Percentiles rank a stretch among this genome's conserved stretches.
These are phyloP conservation scores for Geotrichum fermentans DNA, from an alignment of 1,139 yeast species.

Conservation along the genomic window DNA sequence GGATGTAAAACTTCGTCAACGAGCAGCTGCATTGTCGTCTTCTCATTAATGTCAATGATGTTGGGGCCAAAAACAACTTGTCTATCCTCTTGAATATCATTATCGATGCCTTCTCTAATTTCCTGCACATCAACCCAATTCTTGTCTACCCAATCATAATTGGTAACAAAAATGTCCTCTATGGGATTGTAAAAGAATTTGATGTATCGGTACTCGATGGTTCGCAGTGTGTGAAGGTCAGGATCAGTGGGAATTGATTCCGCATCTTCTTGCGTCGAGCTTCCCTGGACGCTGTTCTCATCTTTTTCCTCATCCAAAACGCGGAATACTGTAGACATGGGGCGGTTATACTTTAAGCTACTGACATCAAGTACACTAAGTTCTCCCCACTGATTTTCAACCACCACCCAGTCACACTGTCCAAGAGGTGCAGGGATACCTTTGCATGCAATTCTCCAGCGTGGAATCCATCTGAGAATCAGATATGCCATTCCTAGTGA, in stretches of 20 bases:
- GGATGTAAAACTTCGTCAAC: conserved; percentile 91
- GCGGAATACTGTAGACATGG: conserved; percentile 63
- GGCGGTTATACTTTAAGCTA: conserved; percentile 60
- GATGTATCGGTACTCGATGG: conserved; percentile 77
- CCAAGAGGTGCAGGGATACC: conserved; percentile 70
- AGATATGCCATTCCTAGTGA: conserved; percentile 73
- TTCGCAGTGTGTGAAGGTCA: conserved; percentile 59
- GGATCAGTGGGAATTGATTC: conserved; percentile 49
- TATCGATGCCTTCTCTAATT: conserved; percentile 67
- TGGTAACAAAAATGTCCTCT: conserved; percentile 79
- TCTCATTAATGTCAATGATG: conserved; percentile 70
- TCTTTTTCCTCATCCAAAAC: conserved; percentile 27
- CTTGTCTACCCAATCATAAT: conserved; percentile 79
- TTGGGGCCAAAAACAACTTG: conserved; percentile 71
- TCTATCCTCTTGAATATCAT: conserved; percentile 64
- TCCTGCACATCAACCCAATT: conserved; percentile 59
- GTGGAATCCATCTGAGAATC: conserved; percentile 79
- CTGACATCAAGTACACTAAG: conserved; percentile 55
- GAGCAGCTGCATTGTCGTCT: conserved; percentile 57
- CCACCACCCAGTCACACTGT: conserved; percentile 84
- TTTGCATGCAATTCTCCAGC: conserved; percentile 59
- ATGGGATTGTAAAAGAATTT: conserved; percentile 78
- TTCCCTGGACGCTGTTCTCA: conserved; percentile 17
- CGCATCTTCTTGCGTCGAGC: conserved; percentile 27
- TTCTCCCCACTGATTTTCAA: conserved; percentile 92